phyloP scores from a whole-genome alignment of 306 rosid species.

The Castanea mollissima region DNA sequence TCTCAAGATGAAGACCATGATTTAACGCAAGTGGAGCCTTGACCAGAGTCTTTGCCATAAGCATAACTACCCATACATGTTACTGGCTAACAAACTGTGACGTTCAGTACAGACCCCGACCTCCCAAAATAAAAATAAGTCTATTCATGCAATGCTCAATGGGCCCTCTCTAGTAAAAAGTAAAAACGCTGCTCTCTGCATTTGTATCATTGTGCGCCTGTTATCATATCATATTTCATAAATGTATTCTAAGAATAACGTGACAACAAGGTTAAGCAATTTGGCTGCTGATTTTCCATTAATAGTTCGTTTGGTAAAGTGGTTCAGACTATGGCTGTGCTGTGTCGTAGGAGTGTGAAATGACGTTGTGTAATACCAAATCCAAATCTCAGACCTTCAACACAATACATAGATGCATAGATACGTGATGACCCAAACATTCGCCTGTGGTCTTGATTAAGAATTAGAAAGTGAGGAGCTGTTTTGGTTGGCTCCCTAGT shows the following conservation, averaged over 20 bases:
- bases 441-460: slow-evolving; percentile 1
- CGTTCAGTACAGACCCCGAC: no score
- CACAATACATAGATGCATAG: neutral
- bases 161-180: no score
- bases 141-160: no score
- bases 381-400: neutral
- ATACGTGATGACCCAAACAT: neutral
- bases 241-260: neutral
- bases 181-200: neutral
- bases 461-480: slow-evolving; percentile 71
- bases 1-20: no score
- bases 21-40: no score
- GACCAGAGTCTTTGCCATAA: no score
- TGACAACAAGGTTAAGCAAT: neutral
- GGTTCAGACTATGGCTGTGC: neutral
- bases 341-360: neutral
- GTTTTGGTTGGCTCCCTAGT: slow-evolving; percentile 94
- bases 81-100: no score
- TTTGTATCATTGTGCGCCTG: neutral
- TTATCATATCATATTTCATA: neutral
- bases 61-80: no score
- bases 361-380: neutral
- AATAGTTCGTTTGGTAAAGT: neutral
- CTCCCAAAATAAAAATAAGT: no score
- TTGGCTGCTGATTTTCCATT: neutral